Percentiles rank a stretch among this genome's conserved stretches.
Conservation (phyloP, 2,329 filamentous ascomycete genomes). For the Xylariaceae sp. region DNA sequence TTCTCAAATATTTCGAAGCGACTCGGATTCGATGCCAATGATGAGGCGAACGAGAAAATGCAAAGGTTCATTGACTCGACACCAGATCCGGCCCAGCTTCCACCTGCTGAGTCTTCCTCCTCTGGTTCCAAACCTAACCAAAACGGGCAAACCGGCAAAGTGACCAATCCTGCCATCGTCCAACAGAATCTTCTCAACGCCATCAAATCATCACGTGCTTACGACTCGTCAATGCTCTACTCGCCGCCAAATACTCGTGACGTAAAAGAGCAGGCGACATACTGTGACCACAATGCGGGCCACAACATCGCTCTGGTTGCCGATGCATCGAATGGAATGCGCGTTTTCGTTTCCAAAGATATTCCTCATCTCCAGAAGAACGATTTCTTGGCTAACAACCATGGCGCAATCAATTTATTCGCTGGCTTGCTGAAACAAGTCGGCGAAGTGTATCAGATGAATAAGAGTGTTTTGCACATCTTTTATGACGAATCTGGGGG, state of each 20-base stretch:
- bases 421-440: slow-evolving; percentile 66
- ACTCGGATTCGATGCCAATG: slow-evolving; percentile 59
- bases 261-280: slow-evolving; percentile 78
- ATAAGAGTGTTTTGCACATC: slow-evolving; percentile 69
- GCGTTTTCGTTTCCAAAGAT: slow-evolving; percentile 64
- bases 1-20: slow-evolving; percentile 66
- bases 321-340: slow-evolving; percentile 66
- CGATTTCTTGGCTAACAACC: slow-evolving; percentile 59
- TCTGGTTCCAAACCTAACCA: slow-evolving; percentile 18
- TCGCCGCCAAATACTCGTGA: slow-evolving; percentile 65
- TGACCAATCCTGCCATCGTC: slow-evolving; percentile 57
- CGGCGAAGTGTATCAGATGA: slow-evolving; percentile 68
- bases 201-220: slow-evolving; percentile 71
- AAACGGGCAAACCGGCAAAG: slow-evolving; percentile 42
- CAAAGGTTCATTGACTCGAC: slow-evolving; percentile 42
- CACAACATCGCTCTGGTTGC: slow-evolving; percentile 70
- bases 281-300: slow-evolving; percentile 74
- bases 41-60: slow-evolving; percentile 40
- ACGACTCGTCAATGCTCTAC: slow-evolving; percentile 71
- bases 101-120: slow-evolving; percentile 18
- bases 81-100: slow-evolving; percentile 17
- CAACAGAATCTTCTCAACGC: slow-evolving; percentile 73
- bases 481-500: slow-evolving; percentile 77
- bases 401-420: slow-evolving; percentile 64
- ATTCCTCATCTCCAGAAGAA: slow-evolving; percentile 42